Evolutionary conservation across 768 basidiomycete genomes (phyloP), one percentile per base, ranked within the genome.

Genomic region (Tricholoma terreum): DNA sequence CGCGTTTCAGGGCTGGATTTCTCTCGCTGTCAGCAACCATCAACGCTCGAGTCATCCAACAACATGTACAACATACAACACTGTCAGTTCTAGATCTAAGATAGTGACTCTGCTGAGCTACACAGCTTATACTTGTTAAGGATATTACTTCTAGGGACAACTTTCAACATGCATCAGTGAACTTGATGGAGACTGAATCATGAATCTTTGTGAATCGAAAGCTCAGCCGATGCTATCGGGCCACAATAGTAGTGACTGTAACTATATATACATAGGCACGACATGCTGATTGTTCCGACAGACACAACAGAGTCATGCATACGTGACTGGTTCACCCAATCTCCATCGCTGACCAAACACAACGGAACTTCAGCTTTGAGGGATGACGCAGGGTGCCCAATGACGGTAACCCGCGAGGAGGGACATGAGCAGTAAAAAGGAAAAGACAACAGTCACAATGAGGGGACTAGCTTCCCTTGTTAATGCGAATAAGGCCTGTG

Each of bases 401-500:
- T 21, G 9, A 42, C 15, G 6, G 7, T 19, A 42, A 15, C 40
- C 9, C 17, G 40, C 17, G 40, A 48, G 11, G 12, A 30, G 8
- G 6, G 12, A 10, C 15, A 31, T 8, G 27, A 48, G n/a, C n/a
- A 48, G 12, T 7, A 48, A 3, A 24, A 48, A 14, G 15, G 4
- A n/a, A 27, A 31, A 48, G 17, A 12, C 2, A 48, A 30, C 5
- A n/a, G 27, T 8, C 27, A 31, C 6, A 24, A 48, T 2, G 8
- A 3, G 22, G 4, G 45, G 19, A 19, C 19, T 8, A 42, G 19
- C 17, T 8, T 19, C 10, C 7, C 15, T 15, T 10, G 19, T 19
- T 17, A 42, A 24, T 22, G 22, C 22, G 22, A 17, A 22, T 9
- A 17, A 2, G 6, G 65, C 66, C 4, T 9, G 68, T 4, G 82